phyloP scores from a whole-genome alignment of 2,329 filamentous ascomycete genomes.

The Ramularia collo-cygni region DNA sequence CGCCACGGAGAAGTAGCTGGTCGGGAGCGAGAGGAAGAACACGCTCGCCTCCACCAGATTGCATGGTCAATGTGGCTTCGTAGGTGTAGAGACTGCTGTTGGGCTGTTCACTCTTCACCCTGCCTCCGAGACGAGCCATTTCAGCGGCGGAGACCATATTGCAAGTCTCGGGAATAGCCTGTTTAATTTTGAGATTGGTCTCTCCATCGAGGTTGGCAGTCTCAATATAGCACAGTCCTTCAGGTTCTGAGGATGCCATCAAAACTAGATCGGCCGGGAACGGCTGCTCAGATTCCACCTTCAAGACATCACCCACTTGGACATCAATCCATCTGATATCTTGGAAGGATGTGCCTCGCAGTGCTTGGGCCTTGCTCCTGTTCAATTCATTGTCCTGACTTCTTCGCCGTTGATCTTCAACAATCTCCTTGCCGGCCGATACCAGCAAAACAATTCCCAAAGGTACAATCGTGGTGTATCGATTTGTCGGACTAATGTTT shows the following conservation, averaged over 20 bases:
- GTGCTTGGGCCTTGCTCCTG: conserved; percentile 72
- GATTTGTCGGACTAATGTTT: conserved; percentile 87
- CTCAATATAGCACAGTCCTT: conserved; percentile 97
- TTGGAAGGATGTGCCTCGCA: conserved; percentile 76
- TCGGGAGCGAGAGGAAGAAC: conserved; percentile 85
- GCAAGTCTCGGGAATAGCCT: conserved; percentile 87
- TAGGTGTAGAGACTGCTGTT: conserved; percentile 99
- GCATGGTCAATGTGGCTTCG: conserved; percentile 89
- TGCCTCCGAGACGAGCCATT: conserved; percentile 75
- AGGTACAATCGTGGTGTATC: conserved; percentile 94
- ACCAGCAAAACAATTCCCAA: conserved; percentile 82
- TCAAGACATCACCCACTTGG: conserved; percentile 82
- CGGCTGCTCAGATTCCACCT: conserved; percentile 88
- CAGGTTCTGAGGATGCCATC: conserved; percentile 89
- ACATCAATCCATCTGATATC: conserved; percentile 93
- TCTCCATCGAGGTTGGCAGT: conserved; percentile 96
- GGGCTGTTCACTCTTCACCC: conserved; percentile 87
- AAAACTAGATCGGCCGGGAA: conserved; percentile 93
- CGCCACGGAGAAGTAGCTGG: conserved; percentile 85
- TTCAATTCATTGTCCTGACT: conserved; percentile 82
- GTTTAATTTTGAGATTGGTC: conserved; percentile 98
- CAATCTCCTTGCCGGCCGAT: conserved; percentile 89
- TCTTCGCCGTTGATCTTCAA: conserved; percentile 89
- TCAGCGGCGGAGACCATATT: conserved; percentile 80
- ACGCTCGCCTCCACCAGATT: conserved; percentile 84